Base-by-base conservation (phyloP, 2,329 filamentous ascomycete species). In the Achaetomium macrosporum region DNA sequence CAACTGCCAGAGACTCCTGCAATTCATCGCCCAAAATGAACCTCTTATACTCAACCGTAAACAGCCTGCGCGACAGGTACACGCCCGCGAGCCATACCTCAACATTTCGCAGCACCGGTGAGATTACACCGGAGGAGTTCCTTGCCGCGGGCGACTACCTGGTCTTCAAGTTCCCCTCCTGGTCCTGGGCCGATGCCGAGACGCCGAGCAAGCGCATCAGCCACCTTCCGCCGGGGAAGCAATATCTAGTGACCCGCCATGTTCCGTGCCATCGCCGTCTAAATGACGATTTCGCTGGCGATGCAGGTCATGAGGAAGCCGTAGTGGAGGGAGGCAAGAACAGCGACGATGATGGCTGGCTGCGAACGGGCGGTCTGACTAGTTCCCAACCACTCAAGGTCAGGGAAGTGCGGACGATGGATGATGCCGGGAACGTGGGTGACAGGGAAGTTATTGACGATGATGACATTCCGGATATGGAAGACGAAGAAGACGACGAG, bases 91-190 rank as follows among this genome's bases (percentile, higher is more conserved):
- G 83, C 55, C 85, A 95, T 70, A 95, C 84, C 48, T 97, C 92
- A 3, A 97, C 89, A 59, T 99, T 99, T 73, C 88, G 92, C 63
- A 81, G 83, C 64, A 96, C 91, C 5, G 93, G 93, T 60, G 88
- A 97, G 74, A 93, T 99, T 72, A 97, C 92, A 0, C 92, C 92
- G 16, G 92, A 96, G 66, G 93, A 99, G 77, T 99, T 99, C 71
- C 79, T 96, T 47, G 86, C 88, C 4, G 93, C 93, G 3, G 93
- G 93, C 63, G 93, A 99, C 75, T 99, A 97, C 69, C 84, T 99
- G 36, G 91, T 96, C 66, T 96, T 95, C 83, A 97, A 96, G 76
- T 99, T 99, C 73, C 93, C 92, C 9, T 95, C 92, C 54, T 99
- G 93, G 93, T 87, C 89, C 46, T 99, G 93, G 93, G 84, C 87